Conservation (phyloP, 345 rosid species). For the Arabis hirsuta region DNA sequence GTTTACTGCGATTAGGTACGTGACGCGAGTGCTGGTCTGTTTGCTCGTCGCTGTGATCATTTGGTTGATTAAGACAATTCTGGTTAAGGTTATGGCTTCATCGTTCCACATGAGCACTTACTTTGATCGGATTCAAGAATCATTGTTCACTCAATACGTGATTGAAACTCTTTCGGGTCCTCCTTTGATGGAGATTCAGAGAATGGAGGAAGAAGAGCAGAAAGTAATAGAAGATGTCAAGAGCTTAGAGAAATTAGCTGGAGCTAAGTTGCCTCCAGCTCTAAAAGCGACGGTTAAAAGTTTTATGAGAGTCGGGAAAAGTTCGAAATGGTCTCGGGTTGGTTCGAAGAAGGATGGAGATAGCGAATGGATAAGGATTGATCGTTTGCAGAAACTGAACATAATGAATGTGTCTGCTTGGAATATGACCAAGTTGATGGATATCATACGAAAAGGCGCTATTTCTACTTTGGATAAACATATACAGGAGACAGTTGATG, state of each 20-base stretch:
- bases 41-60: conserved; percentile 56
- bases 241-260: conserved; percentile 50
- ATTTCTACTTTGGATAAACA: conserved; percentile 64
- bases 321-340: conserved; percentile 37
- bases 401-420: conserved; percentile 70
- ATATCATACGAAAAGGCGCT: conserved; percentile 57
- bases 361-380: conserved; percentile 53
- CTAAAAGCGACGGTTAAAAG: conserved; percentile 47
- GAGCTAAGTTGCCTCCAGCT: conserved; percentile 50
- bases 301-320: conserved; percentile 45
- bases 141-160: conserved; percentile 64
- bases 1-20: conserved; percentile 42
- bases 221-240: conserved; percentile 48
- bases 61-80: conserved; percentile 69
- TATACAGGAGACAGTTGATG: conserved; percentile 39
- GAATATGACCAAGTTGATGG: conserved; percentile 72
- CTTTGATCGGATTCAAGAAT: conserved; percentile 74
- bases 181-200: conserved; percentile 58
- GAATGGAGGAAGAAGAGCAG: conserved; percentile 54
- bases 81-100: conserved; percentile 70
- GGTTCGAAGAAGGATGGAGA: conserved; percentile 44
- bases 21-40: conserved; percentile 60
- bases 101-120: conserved; percentile 75
- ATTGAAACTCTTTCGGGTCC: conserved; percentile 69
- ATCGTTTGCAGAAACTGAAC: conserved; percentile 55